A percentile compares a stretch with the other conserved stretches of the same genome.
phyloP scores from a whole-genome alignment of 768 basidiomycete genomes.

The Termitomyces bulborhizus region DNA sequence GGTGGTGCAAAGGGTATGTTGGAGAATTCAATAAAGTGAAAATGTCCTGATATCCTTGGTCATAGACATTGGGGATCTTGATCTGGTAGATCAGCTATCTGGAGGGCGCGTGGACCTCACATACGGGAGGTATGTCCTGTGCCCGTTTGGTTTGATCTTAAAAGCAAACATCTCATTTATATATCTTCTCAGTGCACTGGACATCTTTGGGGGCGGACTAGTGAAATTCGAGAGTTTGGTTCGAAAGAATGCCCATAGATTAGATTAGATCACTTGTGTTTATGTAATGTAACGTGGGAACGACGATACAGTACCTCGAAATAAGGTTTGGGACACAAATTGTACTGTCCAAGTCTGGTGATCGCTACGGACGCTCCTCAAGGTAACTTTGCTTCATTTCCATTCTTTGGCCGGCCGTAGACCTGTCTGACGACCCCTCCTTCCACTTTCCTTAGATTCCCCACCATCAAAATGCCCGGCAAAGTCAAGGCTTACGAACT shows the following conservation, averaged over 20 bases:
- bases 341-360: conserved; percentile 19
- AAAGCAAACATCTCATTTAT: background rate
- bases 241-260: conserved; percentile 15
- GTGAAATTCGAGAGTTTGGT: conserved; percentile 44
- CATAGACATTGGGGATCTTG: conserved; percentile 74
- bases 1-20: conserved; percentile 83
- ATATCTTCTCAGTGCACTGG: conserved; percentile 35
- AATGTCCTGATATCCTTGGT: background rate
- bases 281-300: conserved; percentile 28
- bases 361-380: conserved; percentile 37
- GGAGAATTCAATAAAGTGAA: background rate
- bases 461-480: conserved; percentile 63
- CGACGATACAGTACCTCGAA: conserved; percentile 36
- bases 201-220: conserved; percentile 64
- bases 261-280: conserved; percentile 35
- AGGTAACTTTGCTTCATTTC: conserved; percentile 29
- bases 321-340: conserved; percentile 38
- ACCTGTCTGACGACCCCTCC: background rate
- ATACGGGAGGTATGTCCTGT: conserved; percentile 66
- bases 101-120: conserved; percentile 82
- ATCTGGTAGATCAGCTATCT: conserved; percentile 74
- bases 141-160: background rate
- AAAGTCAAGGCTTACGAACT: conserved; percentile 97
- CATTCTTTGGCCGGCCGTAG: background rate
- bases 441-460: conserved; percentile 1